Percentiles rank a stretch among this genome's conserved stretches.
These are phyloP conservation scores for Magnusiomyces clavatus DNA, from an alignment of 1,139 yeast genomes.

Conservation along the genomic window DNA sequence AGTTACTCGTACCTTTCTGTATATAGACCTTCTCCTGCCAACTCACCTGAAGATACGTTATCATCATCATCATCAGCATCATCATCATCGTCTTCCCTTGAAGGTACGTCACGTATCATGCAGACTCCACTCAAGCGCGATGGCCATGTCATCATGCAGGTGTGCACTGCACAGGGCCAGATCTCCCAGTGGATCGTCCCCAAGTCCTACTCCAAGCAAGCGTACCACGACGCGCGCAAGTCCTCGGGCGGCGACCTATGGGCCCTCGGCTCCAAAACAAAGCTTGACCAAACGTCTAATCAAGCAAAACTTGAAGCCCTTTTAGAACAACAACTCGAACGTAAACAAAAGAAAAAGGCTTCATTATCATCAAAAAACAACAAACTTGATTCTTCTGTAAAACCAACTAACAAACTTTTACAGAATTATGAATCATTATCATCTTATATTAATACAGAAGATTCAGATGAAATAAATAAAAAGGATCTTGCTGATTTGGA, in stretches of 20 bases:
- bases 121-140: conserved; percentile 68
- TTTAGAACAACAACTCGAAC: conserved; percentile 4
- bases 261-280: conserved; percentile 73
- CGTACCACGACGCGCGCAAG: conserved; percentile 87
- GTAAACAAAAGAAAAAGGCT: too few relatives aligned
- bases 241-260: conserved; percentile 80
- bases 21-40: conserved; percentile 40
- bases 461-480: too few relatives aligned
- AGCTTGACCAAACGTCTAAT: conserved; percentile 17
- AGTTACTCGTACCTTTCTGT: conserved; percentile 71
- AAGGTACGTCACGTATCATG: conserved; percentile 52
- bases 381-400: too few relatives aligned
- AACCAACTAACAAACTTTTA: too few relatives aligned
- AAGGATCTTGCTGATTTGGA: too few relatives aligned
- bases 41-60: not conserved
- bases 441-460: too few relatives aligned
- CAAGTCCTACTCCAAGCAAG: conserved; percentile 64
- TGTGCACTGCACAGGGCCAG: conserved; percentile 65
- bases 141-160: conserved; percentile 72
- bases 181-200: conserved; percentile 86
- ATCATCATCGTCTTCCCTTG: conserved; percentile 28
- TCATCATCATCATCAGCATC: too few relatives aligned
- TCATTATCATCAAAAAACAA: too few relatives aligned
- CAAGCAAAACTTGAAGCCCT: conserved; percentile 6
- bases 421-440: too few relatives aligned